Conservation (phyloP, 2,329 filamentous ascomycete genomes). For the Phaeosphaeriaceae sp. region DNA sequence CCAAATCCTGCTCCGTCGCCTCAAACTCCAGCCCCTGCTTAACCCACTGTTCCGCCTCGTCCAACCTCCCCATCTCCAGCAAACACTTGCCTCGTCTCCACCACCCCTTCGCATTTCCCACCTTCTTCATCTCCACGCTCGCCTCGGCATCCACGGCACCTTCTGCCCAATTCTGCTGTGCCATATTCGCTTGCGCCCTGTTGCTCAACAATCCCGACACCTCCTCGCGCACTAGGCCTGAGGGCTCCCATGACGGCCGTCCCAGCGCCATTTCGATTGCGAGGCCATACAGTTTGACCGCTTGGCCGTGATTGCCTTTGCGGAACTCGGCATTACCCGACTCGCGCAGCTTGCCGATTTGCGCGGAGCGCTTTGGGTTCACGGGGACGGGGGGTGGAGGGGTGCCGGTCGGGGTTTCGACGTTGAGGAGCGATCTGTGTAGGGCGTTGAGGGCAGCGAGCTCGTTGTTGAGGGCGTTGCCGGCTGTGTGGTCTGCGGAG, state of each 20-base stretch:
- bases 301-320: slow-evolving; percentile 76
- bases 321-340: slow-evolving; percentile 83
- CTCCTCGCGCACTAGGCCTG: slow-evolving; percentile 84
- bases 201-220: slow-evolving; percentile 81
- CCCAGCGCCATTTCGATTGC: slow-evolving; percentile 87
- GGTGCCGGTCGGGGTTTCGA: slow-evolving; percentile 67
- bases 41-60: slow-evolving; percentile 84
- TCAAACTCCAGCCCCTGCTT: slow-evolving; percentile 81
- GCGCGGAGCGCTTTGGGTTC: slow-evolving; percentile 87
- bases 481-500: slow-evolving; percentile 52
- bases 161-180: slow-evolving; percentile 80
- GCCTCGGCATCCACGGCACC: slow-evolving; percentile 86
- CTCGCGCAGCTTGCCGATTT: slow-evolving; percentile 91
- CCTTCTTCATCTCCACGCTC: slow-evolving; percentile 84
- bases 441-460: slow-evolving; percentile 79
- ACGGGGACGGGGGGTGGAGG: slow-evolving; percentile 89
- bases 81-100: slow-evolving; percentile 86
- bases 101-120: slow-evolving; percentile 93
- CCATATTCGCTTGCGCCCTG: slow-evolving; percentile 89
- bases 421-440: slow-evolving; percentile 74
- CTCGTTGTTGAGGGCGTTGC: slow-evolving; percentile 48
- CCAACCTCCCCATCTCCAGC: slow-evolving; percentile 85
- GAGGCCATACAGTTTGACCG: slow-evolving; percentile 81
- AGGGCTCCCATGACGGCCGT: slow-evolving; percentile 87
- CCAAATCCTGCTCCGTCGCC: slow-evolving; percentile 60